Evolutionary conservation across 1,139 yeast species (phyloP).

Genomic region (Magnusiomyces suaveolens): DNA sequence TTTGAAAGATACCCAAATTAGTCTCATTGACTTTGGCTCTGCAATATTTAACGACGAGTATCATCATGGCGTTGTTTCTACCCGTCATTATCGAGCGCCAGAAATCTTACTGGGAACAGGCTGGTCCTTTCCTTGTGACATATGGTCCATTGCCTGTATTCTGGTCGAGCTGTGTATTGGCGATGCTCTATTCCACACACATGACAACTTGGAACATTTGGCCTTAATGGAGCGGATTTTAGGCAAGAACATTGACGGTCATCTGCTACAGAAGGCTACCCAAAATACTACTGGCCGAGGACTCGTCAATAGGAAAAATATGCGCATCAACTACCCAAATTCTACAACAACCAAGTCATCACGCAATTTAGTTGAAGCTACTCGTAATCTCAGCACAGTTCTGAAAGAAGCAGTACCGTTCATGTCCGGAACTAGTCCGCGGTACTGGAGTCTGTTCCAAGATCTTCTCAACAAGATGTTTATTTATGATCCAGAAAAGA

Average conservation of each 20-base stretch:
- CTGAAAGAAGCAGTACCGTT: conserved; percentile 19
- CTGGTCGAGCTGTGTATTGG: conserved; percentile 87
- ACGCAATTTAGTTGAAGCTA: conserved; percentile 38
- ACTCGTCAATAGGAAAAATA: conserved; percentile 17
- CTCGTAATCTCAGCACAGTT: conserved; percentile 42
- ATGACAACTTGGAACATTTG: conserved; percentile 86
- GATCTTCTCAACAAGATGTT: conserved; percentile 67
- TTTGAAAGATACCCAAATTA: conserved; percentile 68
- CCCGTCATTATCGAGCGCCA: conserved; percentile 92
- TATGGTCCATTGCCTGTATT: conserved; percentile 96
- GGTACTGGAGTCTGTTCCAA: conserved; percentile 37
- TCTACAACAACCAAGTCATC: conserved; percentile 40
- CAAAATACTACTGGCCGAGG: conserved; percentile 20
- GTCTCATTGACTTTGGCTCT: conserved; percentile 90
- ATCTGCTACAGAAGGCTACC: conserved; percentile 24
- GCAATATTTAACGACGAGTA: conserved; percentile 92
- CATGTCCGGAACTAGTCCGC: conserved; percentile 22
- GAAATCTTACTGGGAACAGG: conserved; percentile 90
- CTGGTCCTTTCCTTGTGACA: conserved; percentile 89
- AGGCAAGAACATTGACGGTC: conserved; percentile 28
- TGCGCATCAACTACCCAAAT: conserved; percentile 30
- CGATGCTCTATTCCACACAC: conserved; percentile 91
- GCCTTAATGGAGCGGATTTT: conserved; percentile 86
- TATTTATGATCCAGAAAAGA: conserved; percentile 63
- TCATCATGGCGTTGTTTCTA: conserved; percentile 84